Conservation (phyloP, 345 rosid species). For the Turritis glabra region DNA sequence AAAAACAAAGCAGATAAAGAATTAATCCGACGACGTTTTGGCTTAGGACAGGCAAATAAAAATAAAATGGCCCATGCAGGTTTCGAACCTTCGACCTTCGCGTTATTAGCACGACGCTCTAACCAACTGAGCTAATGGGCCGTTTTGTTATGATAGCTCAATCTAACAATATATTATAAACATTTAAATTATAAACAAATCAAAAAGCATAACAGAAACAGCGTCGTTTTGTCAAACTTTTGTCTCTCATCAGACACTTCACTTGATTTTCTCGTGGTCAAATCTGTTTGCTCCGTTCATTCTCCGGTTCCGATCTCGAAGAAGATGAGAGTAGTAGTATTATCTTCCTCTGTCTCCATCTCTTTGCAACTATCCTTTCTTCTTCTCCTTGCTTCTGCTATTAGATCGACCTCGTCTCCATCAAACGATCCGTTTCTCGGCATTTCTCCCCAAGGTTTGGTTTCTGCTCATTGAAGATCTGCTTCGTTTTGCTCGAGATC, state of each 20-base stretch:
- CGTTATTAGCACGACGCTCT: constrained; percentile 98
- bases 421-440: constrained; percentile 66
- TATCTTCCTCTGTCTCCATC: constrained; percentile 28
- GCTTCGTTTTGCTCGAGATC: background rate
- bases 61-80: constrained; percentile 23
- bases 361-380: constrained; percentile 27
- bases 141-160: no score
- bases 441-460: constrained; percentile 82
- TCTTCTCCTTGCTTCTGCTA: constrained; percentile 35
- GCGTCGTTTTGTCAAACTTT: background rate
- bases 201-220: no score
- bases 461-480: constrained; percentile 22
- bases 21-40: background rate
- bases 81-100: constrained; percentile 75
- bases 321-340: constrained; percentile 49
- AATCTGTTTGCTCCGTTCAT: constrained; percentile 22
- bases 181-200: no score
- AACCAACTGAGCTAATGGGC: constrained; percentile 79
- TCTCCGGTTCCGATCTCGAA: constrained; percentile 35
- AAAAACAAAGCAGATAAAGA: no score
- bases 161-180: no score
- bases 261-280: constrained; percentile 20
- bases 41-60: background rate
- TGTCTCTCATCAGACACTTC: constrained; percentile 19
- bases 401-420: constrained; percentile 52